A percentile compares a stretch with the other conserved stretches of the same genome.
These are phyloP conservation scores for Ailanthus altissimus DNA, from an alignment of 345 rosid species.

Conservation along the genomic window DNA sequence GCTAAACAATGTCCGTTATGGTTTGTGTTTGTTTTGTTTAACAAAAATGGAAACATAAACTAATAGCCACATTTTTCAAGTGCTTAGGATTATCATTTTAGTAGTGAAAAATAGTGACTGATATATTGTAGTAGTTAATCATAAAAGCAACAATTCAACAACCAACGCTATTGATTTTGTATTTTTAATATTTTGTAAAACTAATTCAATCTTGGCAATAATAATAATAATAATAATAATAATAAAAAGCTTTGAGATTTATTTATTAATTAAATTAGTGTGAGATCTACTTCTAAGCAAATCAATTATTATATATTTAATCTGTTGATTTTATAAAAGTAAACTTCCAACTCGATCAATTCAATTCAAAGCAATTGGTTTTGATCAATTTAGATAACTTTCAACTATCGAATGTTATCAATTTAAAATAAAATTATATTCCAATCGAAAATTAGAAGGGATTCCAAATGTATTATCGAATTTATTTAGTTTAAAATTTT, in stretches of 20 bases:
- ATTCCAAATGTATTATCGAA: background rate
- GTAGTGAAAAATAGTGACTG: background rate
- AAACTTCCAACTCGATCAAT: background rate
- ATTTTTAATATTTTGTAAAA: background rate
- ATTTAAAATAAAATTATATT: background rate
- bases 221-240: no score
- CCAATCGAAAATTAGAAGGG: background rate
- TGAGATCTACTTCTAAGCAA: background rate
- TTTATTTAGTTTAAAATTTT: background rate
- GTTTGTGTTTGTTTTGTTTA: background rate
- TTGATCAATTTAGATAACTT: background rate
- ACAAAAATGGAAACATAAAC: background rate
- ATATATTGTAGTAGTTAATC: background rate
- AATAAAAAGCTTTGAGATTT: no score
- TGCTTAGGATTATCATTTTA: background rate
- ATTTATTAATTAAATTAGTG: no score
- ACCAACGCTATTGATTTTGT: background rate
- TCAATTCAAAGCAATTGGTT: background rate
- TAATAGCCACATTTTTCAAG: background rate
- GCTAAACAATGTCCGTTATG: slow-evolving; percentile 26
- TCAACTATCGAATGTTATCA: background rate
- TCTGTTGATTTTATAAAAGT: background rate
- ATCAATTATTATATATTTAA: background rate
- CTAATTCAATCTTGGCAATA: background rate
- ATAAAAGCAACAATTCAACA: slow-evolving; percentile 9